Evolutionary conservation across 345 rosid genomes (phyloP).

Genomic region (Hirschfeldia incana): DNA sequence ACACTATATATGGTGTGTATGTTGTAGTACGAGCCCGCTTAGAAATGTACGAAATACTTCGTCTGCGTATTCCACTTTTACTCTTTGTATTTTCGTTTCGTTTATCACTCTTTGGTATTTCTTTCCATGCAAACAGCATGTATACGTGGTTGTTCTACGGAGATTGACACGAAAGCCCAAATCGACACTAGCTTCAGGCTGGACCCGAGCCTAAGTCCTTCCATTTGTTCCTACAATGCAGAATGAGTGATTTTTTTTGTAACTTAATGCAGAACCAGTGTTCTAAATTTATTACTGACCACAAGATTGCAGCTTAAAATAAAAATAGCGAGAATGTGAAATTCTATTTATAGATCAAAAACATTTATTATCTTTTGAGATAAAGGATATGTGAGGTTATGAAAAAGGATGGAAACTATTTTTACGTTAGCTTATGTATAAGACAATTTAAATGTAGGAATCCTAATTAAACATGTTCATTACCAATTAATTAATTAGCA

Average conservation of each 20-base stretch:
- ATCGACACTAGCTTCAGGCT: not conserved
- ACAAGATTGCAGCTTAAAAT: not conserved
- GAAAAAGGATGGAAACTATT: not conserved
- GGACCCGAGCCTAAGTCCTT: not conserved
- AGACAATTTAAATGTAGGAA: not conserved
- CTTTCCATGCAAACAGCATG: slow-evolving; percentile 6
- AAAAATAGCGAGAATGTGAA: no score
- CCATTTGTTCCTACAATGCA: slow-evolving; percentile 3
- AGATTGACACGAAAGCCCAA: not conserved
- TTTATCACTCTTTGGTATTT: not conserved
- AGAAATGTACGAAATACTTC: not conserved
- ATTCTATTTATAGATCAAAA: not conserved
- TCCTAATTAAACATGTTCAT: not conserved
- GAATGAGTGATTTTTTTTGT: not conserved
- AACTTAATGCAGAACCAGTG: no score
- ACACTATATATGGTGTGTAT: not conserved
- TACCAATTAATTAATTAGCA: not conserved
- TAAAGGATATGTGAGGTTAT: not conserved
- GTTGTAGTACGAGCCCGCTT: not conserved
- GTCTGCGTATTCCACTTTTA: not conserved
- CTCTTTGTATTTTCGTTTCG: not conserved
- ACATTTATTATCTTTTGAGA: not conserved
- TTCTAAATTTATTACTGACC: not conserved
- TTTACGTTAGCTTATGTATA: not conserved
- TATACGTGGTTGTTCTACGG: not conserved